Percentiles rank a stretch among this genome's conserved stretches.
Evolutionary conservation across 352 stramenopile species (phyloP).

Genomic region (Globisporangium sylvaticum): DNA sequence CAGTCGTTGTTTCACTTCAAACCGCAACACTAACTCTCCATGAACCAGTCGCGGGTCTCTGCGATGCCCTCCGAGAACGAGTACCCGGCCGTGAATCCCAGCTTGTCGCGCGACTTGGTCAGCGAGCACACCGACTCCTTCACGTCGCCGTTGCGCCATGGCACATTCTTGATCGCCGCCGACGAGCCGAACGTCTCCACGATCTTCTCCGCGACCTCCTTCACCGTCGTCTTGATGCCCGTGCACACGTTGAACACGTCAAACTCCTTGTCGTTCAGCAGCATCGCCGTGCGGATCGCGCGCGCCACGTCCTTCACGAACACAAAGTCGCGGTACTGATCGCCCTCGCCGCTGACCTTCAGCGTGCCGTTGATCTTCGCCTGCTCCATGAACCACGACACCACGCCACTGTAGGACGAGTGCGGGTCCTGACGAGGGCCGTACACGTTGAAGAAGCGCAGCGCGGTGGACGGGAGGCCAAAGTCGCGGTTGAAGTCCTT

Average conservation of each 20-base stretch:
- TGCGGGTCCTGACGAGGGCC: conserved; percentile 75
- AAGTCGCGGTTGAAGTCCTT: conserved; percentile 60
- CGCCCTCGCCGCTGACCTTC: conserved; percentile 71
- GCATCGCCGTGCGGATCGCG: conserved; percentile 76
- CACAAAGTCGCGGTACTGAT: conserved; percentile 85
- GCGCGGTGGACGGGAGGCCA: conserved; percentile 66
- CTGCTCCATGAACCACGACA: conserved; percentile 88
- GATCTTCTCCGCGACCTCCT: conserved; percentile 57
- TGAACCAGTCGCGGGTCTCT: conserved; percentile 79
- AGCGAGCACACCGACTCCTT: conserved; percentile 78
- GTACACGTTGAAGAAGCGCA: conserved; percentile 87
- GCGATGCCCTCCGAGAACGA: conserved; percentile 60
- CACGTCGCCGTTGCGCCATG: conserved; percentile 71
- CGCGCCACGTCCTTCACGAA: conserved; percentile 84
- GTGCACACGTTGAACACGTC: conserved; percentile 87
- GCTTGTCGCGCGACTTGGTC: conserved; percentile 57
- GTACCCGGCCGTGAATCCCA: conserved; percentile 72
- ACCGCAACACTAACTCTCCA: conserved; percentile 20
- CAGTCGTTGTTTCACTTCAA: neutral
- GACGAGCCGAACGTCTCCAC: conserved; percentile 66
- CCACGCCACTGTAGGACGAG: conserved; percentile 80
- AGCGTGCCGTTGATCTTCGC: conserved; percentile 78
- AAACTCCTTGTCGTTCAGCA: conserved; percentile 60
- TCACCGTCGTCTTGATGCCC: conserved; percentile 66
- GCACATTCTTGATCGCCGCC: conserved; percentile 60